Percentiles rank a stretch among this genome's conserved stretches.
Evolutionary conservation across 306 rosid species (phyloP).

Genomic region (Senna siamea): DNA sequence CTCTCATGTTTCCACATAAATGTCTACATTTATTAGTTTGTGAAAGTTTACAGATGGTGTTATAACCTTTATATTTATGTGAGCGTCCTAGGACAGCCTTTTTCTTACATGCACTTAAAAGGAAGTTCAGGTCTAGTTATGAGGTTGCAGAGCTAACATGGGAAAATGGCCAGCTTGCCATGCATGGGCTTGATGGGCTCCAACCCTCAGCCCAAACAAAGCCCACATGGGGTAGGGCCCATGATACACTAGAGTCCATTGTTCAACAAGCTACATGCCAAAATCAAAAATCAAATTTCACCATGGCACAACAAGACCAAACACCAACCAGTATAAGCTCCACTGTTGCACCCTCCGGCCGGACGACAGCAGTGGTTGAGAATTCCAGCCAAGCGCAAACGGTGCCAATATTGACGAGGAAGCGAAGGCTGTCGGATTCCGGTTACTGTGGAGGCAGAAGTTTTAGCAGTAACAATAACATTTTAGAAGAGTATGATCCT

Average conservation of each 20-base stretch:
- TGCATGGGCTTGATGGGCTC: constrained; percentile 60
- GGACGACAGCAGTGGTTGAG: background rate
- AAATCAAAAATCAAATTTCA: constrained; percentile 32
- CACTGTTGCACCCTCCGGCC: constrained; percentile 36
- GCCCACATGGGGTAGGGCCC: constrained; percentile 56
- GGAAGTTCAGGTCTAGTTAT: constrained; percentile 49
- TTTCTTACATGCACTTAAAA: constrained; percentile 2
- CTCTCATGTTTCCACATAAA: constrained; percentile 10
- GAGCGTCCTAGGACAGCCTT: constrained; percentile 7
- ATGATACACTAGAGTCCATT: constrained; percentile 64
- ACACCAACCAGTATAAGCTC: constrained; percentile 30
- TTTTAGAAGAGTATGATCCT: constrained; percentile 39
- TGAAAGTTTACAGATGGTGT: background rate
- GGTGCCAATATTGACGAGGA: constrained; percentile 23
- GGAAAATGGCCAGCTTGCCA: constrained; percentile 60
- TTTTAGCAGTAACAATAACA: constrained; percentile 21
- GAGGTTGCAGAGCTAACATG: constrained; percentile 59
- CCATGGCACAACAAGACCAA: constrained; percentile 9
- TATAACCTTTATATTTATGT: background rate
- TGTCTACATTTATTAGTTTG: constrained; percentile 7
- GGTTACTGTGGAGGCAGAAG: constrained; percentile 22
- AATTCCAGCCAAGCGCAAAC: background rate
- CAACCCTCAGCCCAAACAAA: constrained; percentile 33
- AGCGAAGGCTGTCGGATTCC: constrained; percentile 43
- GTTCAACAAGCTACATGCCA: constrained; percentile 63